Base-by-base conservation (phyloP, 805 yeast species). In the Kazachstania psychrophila region DNA sequence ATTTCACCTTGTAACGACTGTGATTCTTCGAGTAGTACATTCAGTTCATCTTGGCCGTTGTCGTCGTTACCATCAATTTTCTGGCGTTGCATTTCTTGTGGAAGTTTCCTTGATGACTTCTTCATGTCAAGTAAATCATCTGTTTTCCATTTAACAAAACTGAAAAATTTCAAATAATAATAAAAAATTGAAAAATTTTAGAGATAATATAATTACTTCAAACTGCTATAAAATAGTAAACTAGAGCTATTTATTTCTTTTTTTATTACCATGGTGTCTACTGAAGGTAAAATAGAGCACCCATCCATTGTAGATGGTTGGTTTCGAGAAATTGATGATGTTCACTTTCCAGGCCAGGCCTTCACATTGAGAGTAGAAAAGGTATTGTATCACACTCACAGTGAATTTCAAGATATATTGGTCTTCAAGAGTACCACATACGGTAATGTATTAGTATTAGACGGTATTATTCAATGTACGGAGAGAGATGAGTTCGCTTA, bases 401-500 rank as follows among this genome's bases (percentile, higher is more conserved):
- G 92, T 11, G 69, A 67, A 51, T 87, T 73, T 62, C 96, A 87
- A 62, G 95, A 86, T 54, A 80, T 81, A 25, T 66, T 86, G 33
- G 79, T 87, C 14, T 88, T 87, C 59, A 70, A 79, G 52, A 78
- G 88, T 34, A 63, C 77, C 11, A 68, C 71, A 33, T 87, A 78
- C 52, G 96, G 96, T 19, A 87, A 86, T 53, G 96, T 88, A 7
- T 66, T 87, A 31, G 95, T 85, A 0, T 68, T 87, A 27, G 95
- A 88, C 58, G 95, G 95, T 6, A 84, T 84, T 22, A 74, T 87
- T 38, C 96, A 87, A 63, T 87, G 87, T 44, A 81, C 95, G 0
- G 96, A 88, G 57, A 68, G 86, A 40, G 96, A 88, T 60, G 96
- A 87, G 59, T 87, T 84, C 60, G 86, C 95, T 10, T 87, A 87